phyloP scores from a whole-genome alignment of 495 filamentous ascomycete genomes.

The Neurospora sp. region DNA sequence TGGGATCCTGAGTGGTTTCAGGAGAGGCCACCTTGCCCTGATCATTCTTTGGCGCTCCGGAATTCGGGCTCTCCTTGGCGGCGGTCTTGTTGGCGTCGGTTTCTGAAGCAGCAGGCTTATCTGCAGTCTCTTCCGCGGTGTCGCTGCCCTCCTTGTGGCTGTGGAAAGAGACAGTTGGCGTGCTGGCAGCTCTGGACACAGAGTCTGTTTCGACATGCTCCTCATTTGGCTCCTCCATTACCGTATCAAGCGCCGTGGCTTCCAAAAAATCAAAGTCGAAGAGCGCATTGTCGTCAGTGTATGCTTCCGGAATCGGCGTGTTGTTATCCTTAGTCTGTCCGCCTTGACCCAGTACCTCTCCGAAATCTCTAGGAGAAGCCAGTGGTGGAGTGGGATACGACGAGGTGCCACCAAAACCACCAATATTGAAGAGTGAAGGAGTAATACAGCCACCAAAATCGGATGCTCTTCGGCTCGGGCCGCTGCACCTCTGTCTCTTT shows the following conservation, averaged over 20 bases:
- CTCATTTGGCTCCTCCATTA: background rate
- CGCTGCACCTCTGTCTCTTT: background rate
- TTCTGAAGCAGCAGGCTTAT: background rate
- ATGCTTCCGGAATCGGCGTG: background rate
- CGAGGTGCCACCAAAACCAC: background rate
- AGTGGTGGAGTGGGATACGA: background rate
- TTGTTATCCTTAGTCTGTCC: background rate
- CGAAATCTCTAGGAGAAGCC: background rate
- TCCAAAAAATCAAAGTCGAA: slow-evolving; percentile 9
- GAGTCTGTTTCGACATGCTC: background rate
- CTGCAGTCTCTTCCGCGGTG: background rate
- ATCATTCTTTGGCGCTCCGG: background rate
- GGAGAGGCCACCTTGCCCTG: background rate
- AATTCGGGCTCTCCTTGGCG: background rate
- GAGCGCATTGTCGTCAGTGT: background rate
- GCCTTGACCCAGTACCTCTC: background rate
- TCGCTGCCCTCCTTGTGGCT: background rate
- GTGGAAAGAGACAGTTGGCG: background rate
- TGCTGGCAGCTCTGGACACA: background rate
- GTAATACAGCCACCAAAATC: background rate
- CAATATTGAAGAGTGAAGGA: background rate
- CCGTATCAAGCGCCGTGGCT: background rate
- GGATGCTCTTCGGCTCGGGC: background rate
- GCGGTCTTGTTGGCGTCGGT: background rate
- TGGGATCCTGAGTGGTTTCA: background rate